These are phyloP conservation scores for Biscogniauxia mediterranea DNA, from an alignment of 2,329 filamentous ascomycete species.

Conservation along the genomic window DNA sequence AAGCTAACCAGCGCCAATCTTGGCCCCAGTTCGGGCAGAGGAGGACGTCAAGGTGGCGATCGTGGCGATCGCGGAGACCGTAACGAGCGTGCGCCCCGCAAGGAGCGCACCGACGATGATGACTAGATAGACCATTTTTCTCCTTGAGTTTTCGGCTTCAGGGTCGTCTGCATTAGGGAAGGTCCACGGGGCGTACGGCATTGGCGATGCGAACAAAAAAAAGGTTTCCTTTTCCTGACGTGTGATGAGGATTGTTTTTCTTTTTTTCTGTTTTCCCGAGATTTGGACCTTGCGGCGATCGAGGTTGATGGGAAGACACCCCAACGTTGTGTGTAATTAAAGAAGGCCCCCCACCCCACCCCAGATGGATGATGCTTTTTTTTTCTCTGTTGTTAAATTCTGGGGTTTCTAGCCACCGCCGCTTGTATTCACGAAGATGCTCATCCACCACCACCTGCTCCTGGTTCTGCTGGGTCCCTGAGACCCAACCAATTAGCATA, in stretches of 20 bases:
- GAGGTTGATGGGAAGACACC: neutral
- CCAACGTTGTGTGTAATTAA: neutral
- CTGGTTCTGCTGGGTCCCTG: too few species aligned
- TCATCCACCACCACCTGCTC: too few species aligned
- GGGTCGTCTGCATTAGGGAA: conserved; percentile 25
- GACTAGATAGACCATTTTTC: conserved; percentile 40
- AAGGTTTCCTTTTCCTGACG: conserved; percentile 16
- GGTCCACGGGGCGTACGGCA: conserved; percentile 29
- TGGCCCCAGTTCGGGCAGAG: conserved; percentile 36
- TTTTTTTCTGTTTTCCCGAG: neutral
- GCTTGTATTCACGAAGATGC: too few species aligned
- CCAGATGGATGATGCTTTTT: too few species aligned
- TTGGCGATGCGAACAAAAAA: conserved; percentile 26
- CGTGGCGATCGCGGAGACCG: conserved; percentile 26
- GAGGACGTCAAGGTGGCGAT: conserved; percentile 27
- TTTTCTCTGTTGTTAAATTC: too few species aligned
- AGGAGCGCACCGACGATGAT: conserved; percentile 55
- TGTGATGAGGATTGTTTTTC: conserved; percentile 13
- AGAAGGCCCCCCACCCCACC: neutral
- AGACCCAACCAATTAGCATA: too few species aligned
- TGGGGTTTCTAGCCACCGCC: too few species aligned
- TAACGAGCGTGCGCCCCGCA: conserved; percentile 34
- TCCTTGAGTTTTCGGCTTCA: conserved; percentile 19
- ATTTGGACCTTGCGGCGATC: neutral
- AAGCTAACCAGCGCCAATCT: conserved; percentile 52